Conservation (phyloP, 2,329 filamentous ascomycete species). For the Epichloe coenophiala region DNA sequence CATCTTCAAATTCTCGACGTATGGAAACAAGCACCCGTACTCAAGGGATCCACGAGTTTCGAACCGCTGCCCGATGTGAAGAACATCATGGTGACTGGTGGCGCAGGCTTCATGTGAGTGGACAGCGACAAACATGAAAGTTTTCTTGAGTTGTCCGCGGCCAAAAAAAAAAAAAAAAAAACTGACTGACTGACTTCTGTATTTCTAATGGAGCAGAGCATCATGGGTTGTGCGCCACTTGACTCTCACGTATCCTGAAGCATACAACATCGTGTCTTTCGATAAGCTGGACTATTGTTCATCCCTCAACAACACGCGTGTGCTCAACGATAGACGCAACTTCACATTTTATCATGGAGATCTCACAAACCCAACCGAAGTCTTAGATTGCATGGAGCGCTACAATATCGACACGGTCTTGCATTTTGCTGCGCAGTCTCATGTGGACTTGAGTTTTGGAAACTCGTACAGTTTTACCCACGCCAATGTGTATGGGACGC, state of each 20-base stretch:
- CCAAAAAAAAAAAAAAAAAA: not conserved
- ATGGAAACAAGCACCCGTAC: conserved; percentile 58
- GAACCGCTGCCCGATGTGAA: conserved; percentile 54
- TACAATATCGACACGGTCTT: conserved; percentile 68
- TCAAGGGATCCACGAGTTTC: conserved; percentile 58
- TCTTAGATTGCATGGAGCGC: conserved; percentile 56
- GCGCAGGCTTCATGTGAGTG: conserved; percentile 72
- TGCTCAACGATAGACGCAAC: conserved; percentile 53
- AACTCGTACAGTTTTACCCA: conserved; percentile 73
- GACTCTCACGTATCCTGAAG: conserved; percentile 55
- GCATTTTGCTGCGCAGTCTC: conserved; percentile 76
- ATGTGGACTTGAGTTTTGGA: conserved; percentile 71
- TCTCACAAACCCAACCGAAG: conserved; percentile 56
- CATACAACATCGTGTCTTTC: conserved; percentile 70
- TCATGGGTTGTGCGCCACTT: conserved; percentile 76
- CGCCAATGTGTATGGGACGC: conserved; percentile 75
- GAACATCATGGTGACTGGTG: conserved; percentile 75
- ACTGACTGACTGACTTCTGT: not conserved
- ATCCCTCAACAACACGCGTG: conserved; percentile 64
- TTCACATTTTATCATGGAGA: conserved; percentile 73
- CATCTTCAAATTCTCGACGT: conserved; percentile 48
- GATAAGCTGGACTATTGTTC: conserved; percentile 79
- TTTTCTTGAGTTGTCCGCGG: not conserved
- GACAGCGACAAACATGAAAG: not conserved
- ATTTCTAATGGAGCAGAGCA: conserved; percentile 35